Base-by-base conservation (phyloP, 164 flowering plant genomes). In the Berberis thunbergii region DNA sequence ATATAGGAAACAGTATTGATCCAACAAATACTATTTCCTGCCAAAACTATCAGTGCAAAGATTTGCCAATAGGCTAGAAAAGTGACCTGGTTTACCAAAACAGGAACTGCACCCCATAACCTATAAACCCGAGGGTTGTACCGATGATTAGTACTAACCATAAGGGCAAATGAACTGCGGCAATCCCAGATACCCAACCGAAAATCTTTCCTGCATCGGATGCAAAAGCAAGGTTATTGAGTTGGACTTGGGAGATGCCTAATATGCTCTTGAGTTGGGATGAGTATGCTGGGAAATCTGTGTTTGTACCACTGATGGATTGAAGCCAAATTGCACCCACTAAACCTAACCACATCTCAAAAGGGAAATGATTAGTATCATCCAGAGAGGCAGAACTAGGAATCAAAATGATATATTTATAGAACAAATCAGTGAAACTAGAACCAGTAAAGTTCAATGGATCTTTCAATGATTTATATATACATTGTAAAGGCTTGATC, bases 21-120 rank as follows among this genome's bases (percentile, higher is more conserved):
- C 66, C 66, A 63, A 44, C 49, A 42, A 7, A 63, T 63, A 13
- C 66, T 63, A 54, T 63, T 63, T 43, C 66, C 58, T 7, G 66
- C 66, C 54, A 63, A 39, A 63, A 63, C 3, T 5, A 52, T 48
- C 12, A 63, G 57, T 43, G 44, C 1, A 10, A 63, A 6, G 6
- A 63, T 40, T 1, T 63, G 66, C 57, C 66, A 42, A 63, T 52
- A 53, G 2, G 66, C 52, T 11, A 63, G 7, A 43, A 48, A 52
- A 54, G 49, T 53, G 2, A 63, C 43, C 12, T 63, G n/a, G 40
- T 63, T 63, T 39, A 63, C 57, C 26, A 63, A 40, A 53, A 63
- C 39, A 63, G 39, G 45, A 52, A 63, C 43, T 63, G 66, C 66
- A 63, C 48, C 10, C 57, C 66, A 63, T 63, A 63, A 7, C 57